phyloP scores from a whole-genome alignment of 2,329 filamentous ascomycete species.

The Claviceps humidiphila region DNA sequence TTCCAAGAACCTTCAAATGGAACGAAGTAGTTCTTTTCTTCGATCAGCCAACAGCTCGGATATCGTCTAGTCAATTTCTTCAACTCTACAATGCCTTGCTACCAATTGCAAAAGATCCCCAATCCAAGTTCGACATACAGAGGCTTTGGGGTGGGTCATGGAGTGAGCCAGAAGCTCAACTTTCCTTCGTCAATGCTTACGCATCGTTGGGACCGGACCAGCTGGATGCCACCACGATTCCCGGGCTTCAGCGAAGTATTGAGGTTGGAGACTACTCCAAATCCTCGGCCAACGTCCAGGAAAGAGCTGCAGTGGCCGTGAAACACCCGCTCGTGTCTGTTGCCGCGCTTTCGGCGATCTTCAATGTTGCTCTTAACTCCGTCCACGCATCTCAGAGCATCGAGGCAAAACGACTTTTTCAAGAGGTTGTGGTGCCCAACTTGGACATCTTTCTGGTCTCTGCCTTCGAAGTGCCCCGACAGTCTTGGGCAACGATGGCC shows the following conservation, averaged over 20 bases:
- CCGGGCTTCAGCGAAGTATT: constrained; percentile 67
- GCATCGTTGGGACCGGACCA: constrained; percentile 61
- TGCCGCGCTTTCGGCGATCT: constrained; percentile 62
- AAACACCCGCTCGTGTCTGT: constrained; percentile 82
- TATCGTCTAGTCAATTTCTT: constrained; percentile 70
- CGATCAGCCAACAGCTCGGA: constrained; percentile 62
- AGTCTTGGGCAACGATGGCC: constrained; percentile 61
- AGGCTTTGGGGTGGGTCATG: constrained; percentile 82
- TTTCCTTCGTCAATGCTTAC: constrained; percentile 89
- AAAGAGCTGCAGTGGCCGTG: constrained; percentile 48
- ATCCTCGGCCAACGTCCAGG: constrained; percentile 34
- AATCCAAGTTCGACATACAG: constrained; percentile 60
- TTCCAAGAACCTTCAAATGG: constrained; percentile 54
- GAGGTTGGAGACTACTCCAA: constrained; percentile 43
- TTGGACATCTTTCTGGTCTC: constrained; percentile 69
- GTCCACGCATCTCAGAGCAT: constrained; percentile 46
- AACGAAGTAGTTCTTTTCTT: constrained; percentile 64
- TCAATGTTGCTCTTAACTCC: constrained; percentile 50
- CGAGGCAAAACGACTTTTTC: constrained; percentile 52
- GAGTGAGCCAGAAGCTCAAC: constrained; percentile 73
- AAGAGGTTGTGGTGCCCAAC: constrained; percentile 57
- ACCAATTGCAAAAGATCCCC: constrained; percentile 48
- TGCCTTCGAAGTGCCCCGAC: constrained; percentile 59
- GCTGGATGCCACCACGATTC: constrained; percentile 75
- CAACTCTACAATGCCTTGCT: constrained; percentile 68